Evolutionary conservation across 257 asterid genomes (phyloP).

Genomic region (Ilex aquifolium): DNA sequence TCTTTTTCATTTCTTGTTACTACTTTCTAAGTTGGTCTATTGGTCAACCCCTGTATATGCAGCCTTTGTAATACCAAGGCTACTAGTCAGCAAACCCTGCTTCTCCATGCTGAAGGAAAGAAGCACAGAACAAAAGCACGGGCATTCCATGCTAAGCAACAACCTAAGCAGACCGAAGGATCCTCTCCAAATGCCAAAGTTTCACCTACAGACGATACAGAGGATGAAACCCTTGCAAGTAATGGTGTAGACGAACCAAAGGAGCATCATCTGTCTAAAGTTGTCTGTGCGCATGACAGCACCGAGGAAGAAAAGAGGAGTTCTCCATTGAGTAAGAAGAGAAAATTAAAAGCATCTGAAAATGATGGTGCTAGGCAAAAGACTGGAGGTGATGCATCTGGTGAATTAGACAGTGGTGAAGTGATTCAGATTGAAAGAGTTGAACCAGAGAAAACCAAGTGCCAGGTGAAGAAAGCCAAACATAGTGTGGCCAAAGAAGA

Average conservation of each 20-base stretch:
- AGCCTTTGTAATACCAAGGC: slow-evolving; percentile 87
- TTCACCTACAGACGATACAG: slow-evolving; percentile 21
- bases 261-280: slow-evolving; percentile 37
- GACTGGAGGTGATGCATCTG: slow-evolving; percentile 20
- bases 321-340: slow-evolving; percentile 42
- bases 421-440: slow-evolving; percentile 30
- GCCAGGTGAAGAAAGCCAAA: slow-evolving; percentile 46
- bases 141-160: slow-evolving; percentile 75
- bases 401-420: slow-evolving; percentile 33
- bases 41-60: slow-evolving; percentile 20
- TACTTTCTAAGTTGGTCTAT: background rate
- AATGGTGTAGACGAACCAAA: slow-evolving; percentile 27
- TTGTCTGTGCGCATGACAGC: slow-evolving; percentile 12
- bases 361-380: slow-evolving; percentile 27
- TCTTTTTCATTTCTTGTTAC: background rate
- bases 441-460: slow-evolving; percentile 25
- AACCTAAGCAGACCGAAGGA: slow-evolving; percentile 36
- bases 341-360: slow-evolving; percentile 53
- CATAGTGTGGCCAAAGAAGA: slow-evolving; percentile 24
- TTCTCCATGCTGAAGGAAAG: slow-evolving; percentile 90
- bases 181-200: slow-evolving; percentile 11
- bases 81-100: slow-evolving; percentile 88
- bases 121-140: slow-evolving; percentile 90
- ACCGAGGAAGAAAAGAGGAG: slow-evolving; percentile 31
- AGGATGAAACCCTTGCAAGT: slow-evolving; percentile 15